Percentiles rank a stretch among this genome's conserved stretches.
Evolutionary conservation across 2,329 filamentous ascomycete species (phyloP).

Genomic region (Colletotrichum scovillei): DNA sequence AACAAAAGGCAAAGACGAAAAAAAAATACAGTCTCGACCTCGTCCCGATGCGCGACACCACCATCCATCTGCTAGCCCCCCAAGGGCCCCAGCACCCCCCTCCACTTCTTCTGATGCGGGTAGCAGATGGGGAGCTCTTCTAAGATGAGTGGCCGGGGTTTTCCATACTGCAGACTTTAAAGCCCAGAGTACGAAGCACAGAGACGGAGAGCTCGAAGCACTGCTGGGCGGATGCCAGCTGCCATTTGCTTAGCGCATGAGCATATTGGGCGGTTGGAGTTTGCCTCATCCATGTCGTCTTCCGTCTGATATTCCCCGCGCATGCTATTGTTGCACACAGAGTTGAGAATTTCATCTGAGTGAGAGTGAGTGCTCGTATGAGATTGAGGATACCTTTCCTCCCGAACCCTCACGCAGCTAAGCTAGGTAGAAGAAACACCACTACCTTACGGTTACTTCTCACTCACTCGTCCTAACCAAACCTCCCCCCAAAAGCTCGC

Average conservation of each 20-base stretch:
- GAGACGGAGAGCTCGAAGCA: background rate
- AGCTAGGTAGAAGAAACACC: too few species aligned
- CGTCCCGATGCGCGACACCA: conserved; percentile 15
- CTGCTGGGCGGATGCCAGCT: background rate
- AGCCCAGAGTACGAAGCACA: background rate
- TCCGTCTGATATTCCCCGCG: background rate
- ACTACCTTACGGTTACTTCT: background rate
- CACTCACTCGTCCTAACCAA: background rate
- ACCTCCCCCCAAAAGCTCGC: too few species aligned
- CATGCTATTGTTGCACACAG: background rate
- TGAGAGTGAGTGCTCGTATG: background rate
- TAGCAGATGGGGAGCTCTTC: background rate
- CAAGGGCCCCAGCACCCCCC: background rate
- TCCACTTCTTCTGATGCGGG: background rate
- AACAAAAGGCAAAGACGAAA: background rate
- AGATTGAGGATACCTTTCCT: background rate
- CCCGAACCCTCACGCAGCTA: background rate
- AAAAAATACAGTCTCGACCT: conserved; percentile 3
- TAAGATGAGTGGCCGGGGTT: background rate
- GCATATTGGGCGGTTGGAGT: conserved; percentile 1
- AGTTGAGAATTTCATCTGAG: background rate
- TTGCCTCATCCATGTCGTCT: conserved; percentile 14
- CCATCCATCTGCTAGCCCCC: conserved; percentile 3
- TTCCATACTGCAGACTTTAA: background rate
- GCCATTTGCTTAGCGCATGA: conserved; percentile 1